Evolutionary conservation across 2,329 filamentous ascomycete species (phyloP), one percentile per base, ranked within the genome.

Genomic region (Huntiella moniliformis): DNA sequence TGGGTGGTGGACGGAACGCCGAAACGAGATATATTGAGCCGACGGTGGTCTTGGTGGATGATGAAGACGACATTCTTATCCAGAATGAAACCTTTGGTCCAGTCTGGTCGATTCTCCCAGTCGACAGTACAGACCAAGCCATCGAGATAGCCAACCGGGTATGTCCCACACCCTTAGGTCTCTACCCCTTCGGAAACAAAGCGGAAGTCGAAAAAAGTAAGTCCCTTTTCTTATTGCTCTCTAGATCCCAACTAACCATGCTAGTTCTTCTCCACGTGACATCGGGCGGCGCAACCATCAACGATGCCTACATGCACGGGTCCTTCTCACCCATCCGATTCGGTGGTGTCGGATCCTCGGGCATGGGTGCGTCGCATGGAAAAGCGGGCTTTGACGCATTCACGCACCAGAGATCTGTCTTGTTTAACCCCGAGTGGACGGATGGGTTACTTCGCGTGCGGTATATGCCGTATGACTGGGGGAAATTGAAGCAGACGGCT

Each of bases 31-130:
- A 82, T 62, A 91, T 98, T 54, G 85, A 88, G 59, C 84, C 87
- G 1, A 98, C 91, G 0, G 77, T 88, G n/a, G 77, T 98, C n/a
- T 70, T 84, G 50, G 80, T 95, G 34, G 70, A 82, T 53, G 77
- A 75, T 51, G 58, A 72, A 12, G 71, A 87, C 42, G 88, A 94
- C 62, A 71, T 79, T 5, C 74, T 95, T 61, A 72, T 95, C 56
- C 64, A 66, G 17, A 75, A 93, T 52, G 91, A 98, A 65, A 84
- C 79, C 38, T 98, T 98, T 58, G 91, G 88, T 5, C 91, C 91
- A n/a, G 70, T 94, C 50, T 85, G 93, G 53, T 79, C 83, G 51
- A 76, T 96, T 51, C 65, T 93, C 45, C 72, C 85, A 0, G 79
- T 85, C 46, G 73, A 84, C 52, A 71, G 75, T 54, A 67, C 95